These are phyloP conservation scores for Metschnikowia arizonensis DNA, from an alignment of 805 yeast species.

Conservation along the genomic window DNA sequence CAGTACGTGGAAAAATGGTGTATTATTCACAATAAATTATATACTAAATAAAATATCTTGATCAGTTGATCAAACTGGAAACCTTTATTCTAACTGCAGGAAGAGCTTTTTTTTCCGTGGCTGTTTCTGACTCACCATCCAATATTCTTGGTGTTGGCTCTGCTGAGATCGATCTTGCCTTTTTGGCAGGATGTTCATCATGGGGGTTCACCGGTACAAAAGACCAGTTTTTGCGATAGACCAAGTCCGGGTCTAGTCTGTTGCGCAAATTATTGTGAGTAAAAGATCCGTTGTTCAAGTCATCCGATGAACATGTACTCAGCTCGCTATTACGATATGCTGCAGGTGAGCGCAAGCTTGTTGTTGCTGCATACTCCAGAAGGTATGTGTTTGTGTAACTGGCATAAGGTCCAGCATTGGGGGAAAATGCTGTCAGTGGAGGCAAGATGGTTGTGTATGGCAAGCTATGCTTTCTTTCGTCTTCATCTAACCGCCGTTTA, in stretches of 20 bases:
- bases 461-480: slow-evolving; percentile 10
- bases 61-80: slow-evolving; percentile 15
- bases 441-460: neutral
- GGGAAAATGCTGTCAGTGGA: slow-evolving; percentile 7
- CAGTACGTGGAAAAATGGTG: too few species aligned
- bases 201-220: neutral
- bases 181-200: neutral
- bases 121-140: neutral
- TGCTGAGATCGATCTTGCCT: slow-evolving; percentile 1
- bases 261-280: neutral
- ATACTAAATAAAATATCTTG: neutral
- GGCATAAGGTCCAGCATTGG: neutral
- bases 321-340: neutral
- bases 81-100: slow-evolving; percentile 11
- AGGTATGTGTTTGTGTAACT: neutral
- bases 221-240: neutral
- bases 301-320: slow-evolving; percentile 2
- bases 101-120: neutral
- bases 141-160: slow-evolving; percentile 2
- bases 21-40: neutral
- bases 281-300: neutral
- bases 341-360: neutral
- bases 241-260: neutral
- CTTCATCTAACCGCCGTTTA: slow-evolving; percentile 5
- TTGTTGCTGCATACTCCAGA: neutral